These are phyloP conservation scores for Dendryphion nanum DNA, from an alignment of 2,329 filamentous ascomycete genomes.

Conservation along the genomic window DNA sequence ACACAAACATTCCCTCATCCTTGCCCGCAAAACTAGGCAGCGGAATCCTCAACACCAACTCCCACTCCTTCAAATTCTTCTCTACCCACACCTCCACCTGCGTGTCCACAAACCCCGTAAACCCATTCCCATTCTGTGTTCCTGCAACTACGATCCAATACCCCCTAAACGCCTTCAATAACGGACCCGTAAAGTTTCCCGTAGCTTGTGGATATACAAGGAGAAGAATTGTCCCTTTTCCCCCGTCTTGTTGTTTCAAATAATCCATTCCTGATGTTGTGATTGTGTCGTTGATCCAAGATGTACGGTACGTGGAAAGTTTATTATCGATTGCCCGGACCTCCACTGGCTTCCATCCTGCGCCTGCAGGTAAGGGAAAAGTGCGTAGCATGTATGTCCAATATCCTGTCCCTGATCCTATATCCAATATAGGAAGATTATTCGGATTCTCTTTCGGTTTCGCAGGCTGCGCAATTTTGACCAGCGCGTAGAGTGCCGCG, in stretches of 20 bases:
- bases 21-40: slow-evolving; percentile 75
- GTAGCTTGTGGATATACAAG: slow-evolving; percentile 73
- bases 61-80: slow-evolving; percentile 56
- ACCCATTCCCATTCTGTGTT: slow-evolving; percentile 72
- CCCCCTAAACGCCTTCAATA: slow-evolving; percentile 61
- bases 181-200: slow-evolving; percentile 61
- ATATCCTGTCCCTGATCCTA: slow-evolving; percentile 73
- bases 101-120: slow-evolving; percentile 65
- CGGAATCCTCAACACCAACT: slow-evolving; percentile 61
- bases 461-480: slow-evolving; percentile 46
- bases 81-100: slow-evolving; percentile 68
- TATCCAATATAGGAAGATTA: slow-evolving; percentile 58
- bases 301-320: slow-evolving; percentile 65
- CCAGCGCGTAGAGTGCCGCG: slow-evolving; percentile 62
- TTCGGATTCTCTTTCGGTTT: slow-evolving; percentile 35
- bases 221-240: slow-evolving; percentile 60
- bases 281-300: slow-evolving; percentile 68
- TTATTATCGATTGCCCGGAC: slow-evolving; percentile 55
- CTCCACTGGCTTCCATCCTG: not conserved
- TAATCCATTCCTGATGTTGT: slow-evolving; percentile 60
- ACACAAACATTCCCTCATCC: slow-evolving; percentile 72
- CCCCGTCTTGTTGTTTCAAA: slow-evolving; percentile 40
- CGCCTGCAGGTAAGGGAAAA: slow-evolving; percentile 49
- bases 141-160: slow-evolving; percentile 69
- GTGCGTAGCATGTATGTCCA: slow-evolving; percentile 72